These are phyloP conservation scores for Vigna hirtella DNA, from an alignment of 306 rosid species.

Conservation along the genomic window DNA sequence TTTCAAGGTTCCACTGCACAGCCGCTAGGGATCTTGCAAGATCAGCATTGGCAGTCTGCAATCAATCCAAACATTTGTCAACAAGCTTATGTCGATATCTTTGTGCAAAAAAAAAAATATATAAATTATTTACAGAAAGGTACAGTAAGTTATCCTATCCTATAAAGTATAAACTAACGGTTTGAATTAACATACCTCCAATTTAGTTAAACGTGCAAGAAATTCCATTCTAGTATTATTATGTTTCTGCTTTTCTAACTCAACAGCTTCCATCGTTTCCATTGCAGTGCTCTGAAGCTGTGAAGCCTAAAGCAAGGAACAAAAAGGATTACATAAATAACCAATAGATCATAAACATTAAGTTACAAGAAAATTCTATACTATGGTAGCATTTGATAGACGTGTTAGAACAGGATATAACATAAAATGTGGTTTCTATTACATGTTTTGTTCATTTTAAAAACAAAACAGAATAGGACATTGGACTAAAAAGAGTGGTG, in stretches of 20 bases:
- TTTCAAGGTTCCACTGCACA: slow-evolving; percentile 87
- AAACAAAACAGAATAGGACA: neutral
- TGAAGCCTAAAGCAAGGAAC: slow-evolving; percentile 72
- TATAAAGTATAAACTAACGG: slow-evolving; percentile 30
- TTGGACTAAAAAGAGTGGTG: neutral
- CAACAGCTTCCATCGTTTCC: slow-evolving; percentile 99
- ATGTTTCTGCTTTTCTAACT: slow-evolving; percentile 92
- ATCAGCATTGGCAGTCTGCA: slow-evolving; percentile 92
- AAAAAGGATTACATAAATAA: slow-evolving; percentile 29
- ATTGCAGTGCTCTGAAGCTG: slow-evolving; percentile 83
- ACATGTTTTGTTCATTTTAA: neutral
- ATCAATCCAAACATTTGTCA: slow-evolving; percentile 56
- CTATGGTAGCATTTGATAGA: neutral
- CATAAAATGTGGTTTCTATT: neutral
- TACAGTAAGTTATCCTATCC: neutral
- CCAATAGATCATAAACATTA: slow-evolving; percentile 8
- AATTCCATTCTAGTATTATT: slow-evolving; percentile 93
- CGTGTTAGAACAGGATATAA: neutral
- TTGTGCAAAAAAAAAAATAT: slow-evolving; percentile 32
- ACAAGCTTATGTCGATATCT: slow-evolving; percentile 42
- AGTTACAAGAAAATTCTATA: slow-evolving; percentile 22
- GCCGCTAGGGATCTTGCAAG: slow-evolving; percentile 90
- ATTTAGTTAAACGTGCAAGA: slow-evolving; percentile 75
- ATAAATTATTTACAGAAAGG: slow-evolving; percentile 34
- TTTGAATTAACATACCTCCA: slow-evolving; percentile 67